Evolutionary conservation across 1,284 basidiomycete species (phyloP), one percentile per base, ranked within the genome.

Genomic region (Heliocybe sulcata): DNA sequence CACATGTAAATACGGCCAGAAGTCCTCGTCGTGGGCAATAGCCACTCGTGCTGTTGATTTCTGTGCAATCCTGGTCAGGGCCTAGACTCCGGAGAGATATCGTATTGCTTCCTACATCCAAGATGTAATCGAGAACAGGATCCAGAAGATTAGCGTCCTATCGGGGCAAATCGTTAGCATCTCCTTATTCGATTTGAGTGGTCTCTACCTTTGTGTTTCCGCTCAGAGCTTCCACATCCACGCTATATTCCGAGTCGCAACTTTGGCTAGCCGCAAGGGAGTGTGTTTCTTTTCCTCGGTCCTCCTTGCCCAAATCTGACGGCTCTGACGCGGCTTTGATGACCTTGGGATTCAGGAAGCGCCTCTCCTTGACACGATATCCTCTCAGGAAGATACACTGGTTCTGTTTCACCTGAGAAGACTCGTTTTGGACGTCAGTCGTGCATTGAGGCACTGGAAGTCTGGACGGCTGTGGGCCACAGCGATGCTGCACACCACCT

Each of bases 301-400:
- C 10, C 4, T 45, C 42, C 16, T 25, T 45, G 19, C 16, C 47
- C 23, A 49, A 25, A n/a, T 49, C 47, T 49, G 22, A 3, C 12
- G 47, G 47, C 12, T 29, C 6, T 11, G 47, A 25, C 8, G 47
- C 47, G 14, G 47, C 47, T n/a, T 29, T 49, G 47, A 49, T 49
- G 8, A 26, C 23, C 47, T 49, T 49, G 6, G 47, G 47, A 49
- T 6, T n/a, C 47, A 49, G 25, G n/a, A 49, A 49, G 3, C 47
- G 16, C 23, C 47, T 49, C 47, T 49, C 47, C n/a, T 49, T 49
- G 20, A 49, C n/a, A 3, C 47, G 47, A 26, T 49, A 49, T 16
- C 47, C 47, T 49, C 47, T 4, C 11, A 49, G 22, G 23, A 49
- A 49, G 11, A 49, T 11, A 26, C 47, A 49, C n/a, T 49, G 47